Evolutionary conservation across 2,329 filamentous ascomycete species (phyloP), one percentile per base, ranked within the genome.

Genomic region (Ceratocystis cubensis): DNA sequence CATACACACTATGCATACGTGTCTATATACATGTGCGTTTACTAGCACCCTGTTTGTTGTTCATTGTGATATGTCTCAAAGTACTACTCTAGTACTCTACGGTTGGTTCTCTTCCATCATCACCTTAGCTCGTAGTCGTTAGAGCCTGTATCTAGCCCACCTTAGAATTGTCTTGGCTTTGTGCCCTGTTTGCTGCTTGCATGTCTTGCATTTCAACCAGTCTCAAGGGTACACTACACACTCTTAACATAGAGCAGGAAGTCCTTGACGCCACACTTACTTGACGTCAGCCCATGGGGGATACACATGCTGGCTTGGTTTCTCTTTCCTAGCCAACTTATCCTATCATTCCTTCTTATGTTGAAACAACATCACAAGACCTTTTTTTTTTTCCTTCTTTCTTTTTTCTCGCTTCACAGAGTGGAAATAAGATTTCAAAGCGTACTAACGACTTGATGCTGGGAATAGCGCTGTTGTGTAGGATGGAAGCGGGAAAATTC

Each of bases 81-180:
- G 22, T 22, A 50, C 46, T 22, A 59, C 53, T 30, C n/a, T 33
- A n/a, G 17, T 10, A 8, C n/a, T 17, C 17, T 8, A 10, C 10
- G 5, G 50, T 13, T 33, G 2, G 53, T 20, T 59, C 28, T 33
- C 2, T 8, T 30, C 13, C 53, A 30, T 59, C 15, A 13, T 33
- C 33, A 8, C 15, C 7, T 59, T 30, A 1, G 53, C 53, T 59
- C 28, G 7, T 15, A 33, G 25, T 17, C 25, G 4, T 53, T 53
- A 7, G 53, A 22, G 25, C 28, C 28, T 59, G n/a, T 7, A 33
- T 33, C 53, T 8, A 33, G 53, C 28, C 53, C 28, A 59, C 2
- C 53, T n/a, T 59, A 17, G 8, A 59, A 30, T n/a, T 59, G 53
- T 59, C 53, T 59, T 59, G 53, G 28, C 28, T 59, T 33, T 59